Evolutionary conservation across 345 rosid species (phyloP), one percentile per base, ranked within the genome.

Genomic region (Punica granatum): DNA sequence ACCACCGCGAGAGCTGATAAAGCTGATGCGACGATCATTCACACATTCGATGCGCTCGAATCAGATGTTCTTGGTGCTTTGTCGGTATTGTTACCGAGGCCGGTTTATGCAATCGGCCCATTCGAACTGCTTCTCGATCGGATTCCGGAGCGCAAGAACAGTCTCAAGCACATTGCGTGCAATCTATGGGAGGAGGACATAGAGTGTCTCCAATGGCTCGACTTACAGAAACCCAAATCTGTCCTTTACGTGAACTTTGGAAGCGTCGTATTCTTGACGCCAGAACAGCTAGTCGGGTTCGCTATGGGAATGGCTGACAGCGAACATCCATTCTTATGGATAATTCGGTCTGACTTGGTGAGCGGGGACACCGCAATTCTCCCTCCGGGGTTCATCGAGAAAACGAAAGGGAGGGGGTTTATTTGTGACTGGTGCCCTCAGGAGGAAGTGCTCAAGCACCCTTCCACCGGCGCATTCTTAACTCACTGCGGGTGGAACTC

Each of bases 401-500:
- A 77, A 71, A 84, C 80, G 25, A 68, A 41, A 25, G 78, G 62
- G 4, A 70, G 89, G 33, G 79, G 82, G 2, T 18, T 82, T 9
- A 0, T 82, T 32, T 66, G 77, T 11, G 72, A 72, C 36, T 84
- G 87, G 86, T 82, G 92, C 60, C 76, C 89, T 0, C 92, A 86
- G 3, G 80, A 81, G 61, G 72, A 76, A 65, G 86, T 86, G 32
- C 77, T 86, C 8, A 66, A 60, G 41, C 87, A 84, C 65, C 83
- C 83, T 3, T 64, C 83, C 0, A 21, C 77, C 0, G 88, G 84
- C 35, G 86, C 82, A 26, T 81, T 83, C 62, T 68, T 87, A 44
- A 84, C 89, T 3, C 92, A 84, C 23, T 71, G 68, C 14, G 85
- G 92, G 3, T 84, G 89, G 92, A 84, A 80, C 64, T 84, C 92